Base-by-base conservation (phyloP, 441 rosid genomes). In the Melastoma candidum region DNA sequence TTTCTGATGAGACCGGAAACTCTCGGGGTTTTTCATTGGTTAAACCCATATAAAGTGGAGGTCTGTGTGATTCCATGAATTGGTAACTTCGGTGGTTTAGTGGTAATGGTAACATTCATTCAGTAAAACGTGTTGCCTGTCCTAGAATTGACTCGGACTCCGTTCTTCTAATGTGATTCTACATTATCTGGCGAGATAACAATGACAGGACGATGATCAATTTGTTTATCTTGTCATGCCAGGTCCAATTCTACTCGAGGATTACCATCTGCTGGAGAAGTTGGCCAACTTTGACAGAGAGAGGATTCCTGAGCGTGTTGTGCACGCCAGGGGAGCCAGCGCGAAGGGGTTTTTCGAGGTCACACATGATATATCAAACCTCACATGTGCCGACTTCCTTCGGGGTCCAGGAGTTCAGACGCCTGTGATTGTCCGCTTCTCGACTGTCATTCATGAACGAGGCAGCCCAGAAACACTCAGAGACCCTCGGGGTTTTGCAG, bases 401-500 rank as follows among this genome's bases (percentile, higher is more conserved):
- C 80, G 98, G 26, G 84, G 92, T 7, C 85, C 97, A 1, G 98
- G 97, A 32, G 95, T 77, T 60, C 98, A 92, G 72, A 92, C 98
- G 4, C 96, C 97, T 61, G 84, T 92, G 13, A 85, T 88, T 48
- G 80, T 84, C 53, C 83, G 96, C 51, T 87, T 87, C 74, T 87
- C 96, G 0, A 87, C 96, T 56, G 90, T 87, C 7, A 79, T 87
- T 71, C 96, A 87, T 57, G 94, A 87, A 67, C 94, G 87, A 63
- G 96, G 94, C 68, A 87, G 96, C 51, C 96, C 94, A 44, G 96
- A 92, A 74, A 92, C 98, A 65, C 73, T 85, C 0, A 77, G 98
- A 72, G 98, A 92, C 51, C 95, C 94, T 63, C 85, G 98, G 53
- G 98, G 98, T 60, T 92, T 92, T 66, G 97, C 97, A 3, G 95